Conservation (phyloP, 2,329 filamentous ascomycete genomes). For the Penicillium sp. region DNA sequence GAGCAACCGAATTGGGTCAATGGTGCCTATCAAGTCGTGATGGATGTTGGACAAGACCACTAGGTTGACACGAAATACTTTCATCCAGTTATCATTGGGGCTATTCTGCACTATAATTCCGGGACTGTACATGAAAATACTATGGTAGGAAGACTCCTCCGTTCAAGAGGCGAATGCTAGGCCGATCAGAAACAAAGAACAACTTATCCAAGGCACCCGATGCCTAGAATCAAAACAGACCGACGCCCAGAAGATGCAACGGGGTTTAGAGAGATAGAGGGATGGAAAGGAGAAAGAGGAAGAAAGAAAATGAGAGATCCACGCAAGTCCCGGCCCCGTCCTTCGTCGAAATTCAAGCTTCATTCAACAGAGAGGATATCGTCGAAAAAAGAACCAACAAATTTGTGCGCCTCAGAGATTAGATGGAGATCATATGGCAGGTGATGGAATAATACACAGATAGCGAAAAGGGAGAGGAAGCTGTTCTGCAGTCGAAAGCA, state of each 20-base stretch:
- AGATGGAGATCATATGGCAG: background rate
- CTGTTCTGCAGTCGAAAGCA: slow-evolving; percentile 3
- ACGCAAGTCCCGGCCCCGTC: background rate
- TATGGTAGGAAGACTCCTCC: background rate
- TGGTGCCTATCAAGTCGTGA: background rate
- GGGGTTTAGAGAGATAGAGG: slow-evolving; percentile 2
- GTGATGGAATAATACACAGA: background rate
- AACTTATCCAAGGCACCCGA: background rate
- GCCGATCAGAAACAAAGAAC: background rate
- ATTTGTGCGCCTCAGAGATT: slow-evolving; percentile 6
- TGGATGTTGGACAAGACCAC: background rate
- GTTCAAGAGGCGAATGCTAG: background rate
- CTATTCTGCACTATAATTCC: background rate
- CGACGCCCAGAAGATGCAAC: slow-evolving; percentile 23
- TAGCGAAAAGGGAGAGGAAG: background rate
- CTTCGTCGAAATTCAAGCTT: background rate
- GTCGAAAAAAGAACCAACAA: background rate
- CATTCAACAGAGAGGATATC: slow-evolving; percentile 1
- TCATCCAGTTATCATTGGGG: background rate
- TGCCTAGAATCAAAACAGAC: slow-evolving; percentile 7
- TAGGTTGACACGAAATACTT: background rate
- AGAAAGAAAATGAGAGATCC: background rate
- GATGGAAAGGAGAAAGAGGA: background rate
- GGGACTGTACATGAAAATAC: background rate
- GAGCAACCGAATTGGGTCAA: too few relatives aligned